phyloP scores from a whole-genome alignment of 352 stramenopile species.

The Saprolegnia parasitica region DNA sequence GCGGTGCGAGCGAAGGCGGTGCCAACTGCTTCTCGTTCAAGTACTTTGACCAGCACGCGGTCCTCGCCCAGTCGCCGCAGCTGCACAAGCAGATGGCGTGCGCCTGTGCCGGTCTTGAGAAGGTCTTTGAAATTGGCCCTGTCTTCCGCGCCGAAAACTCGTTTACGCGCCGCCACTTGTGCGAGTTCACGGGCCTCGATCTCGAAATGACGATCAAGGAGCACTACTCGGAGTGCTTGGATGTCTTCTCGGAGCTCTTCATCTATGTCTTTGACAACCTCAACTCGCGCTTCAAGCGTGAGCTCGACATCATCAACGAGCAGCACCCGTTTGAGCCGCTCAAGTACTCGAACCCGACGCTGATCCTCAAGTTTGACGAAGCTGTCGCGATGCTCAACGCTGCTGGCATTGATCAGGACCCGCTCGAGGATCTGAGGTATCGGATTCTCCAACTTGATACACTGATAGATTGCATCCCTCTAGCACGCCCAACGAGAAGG shows the following conservation, averaged over 20 bases:
- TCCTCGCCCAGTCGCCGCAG: constrained; percentile 96
- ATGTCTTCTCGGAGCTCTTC: constrained; percentile 98
- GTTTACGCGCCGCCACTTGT: constrained; percentile 99
- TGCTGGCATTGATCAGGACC: constrained; percentile 63
- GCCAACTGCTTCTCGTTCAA: constrained; percentile 97
- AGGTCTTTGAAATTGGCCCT: constrained; percentile 98
- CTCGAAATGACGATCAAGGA: constrained; percentile 99
- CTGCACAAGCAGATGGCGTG: constrained; percentile 99
- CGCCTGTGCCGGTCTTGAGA: constrained; percentile 96
- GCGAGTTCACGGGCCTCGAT: constrained; percentile 99
- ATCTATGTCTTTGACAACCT: constrained; percentile 99
- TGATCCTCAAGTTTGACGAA: constrained; percentile 92
- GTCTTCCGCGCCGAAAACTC: constrained; percentile 99
- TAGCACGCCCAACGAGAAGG: constrained; percentile 97
- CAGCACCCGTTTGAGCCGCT: constrained; percentile 98
- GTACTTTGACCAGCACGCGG: constrained; percentile 98
- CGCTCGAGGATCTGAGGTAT: constrained; percentile 59
- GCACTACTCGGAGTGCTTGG: constrained; percentile 98
- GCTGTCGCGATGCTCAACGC: constrained; percentile 91
- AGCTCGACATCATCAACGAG: constrained; percentile 94
- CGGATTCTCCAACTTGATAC: background rate
- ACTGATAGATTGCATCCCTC: constrained; percentile 37
- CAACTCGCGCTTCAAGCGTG: constrained; percentile 88
- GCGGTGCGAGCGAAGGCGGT: constrained; percentile 95
- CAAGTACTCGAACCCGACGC: constrained; percentile 92